These are phyloP conservation scores for Botrytis galanthina DNA, from an alignment of 2,329 filamentous ascomycete species.

Conservation along the genomic window DNA sequence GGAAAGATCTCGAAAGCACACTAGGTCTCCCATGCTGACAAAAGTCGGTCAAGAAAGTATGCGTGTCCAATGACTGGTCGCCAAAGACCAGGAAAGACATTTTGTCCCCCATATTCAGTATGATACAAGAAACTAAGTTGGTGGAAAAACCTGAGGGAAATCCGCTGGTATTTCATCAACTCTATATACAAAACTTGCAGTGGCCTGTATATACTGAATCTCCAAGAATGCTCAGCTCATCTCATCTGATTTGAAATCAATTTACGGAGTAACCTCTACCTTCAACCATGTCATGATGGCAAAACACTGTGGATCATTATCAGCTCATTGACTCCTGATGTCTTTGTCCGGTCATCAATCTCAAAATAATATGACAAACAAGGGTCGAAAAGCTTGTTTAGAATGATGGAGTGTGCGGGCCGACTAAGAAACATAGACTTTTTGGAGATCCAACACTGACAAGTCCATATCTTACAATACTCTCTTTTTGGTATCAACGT, in stretches of 20 bases:
- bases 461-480: constrained; percentile 13
- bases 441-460: background rate
- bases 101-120: constrained; percentile 33
- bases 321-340: constrained; percentile 17
- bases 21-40: constrained; percentile 47
- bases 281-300: constrained; percentile 18
- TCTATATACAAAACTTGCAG: constrained; percentile 13
- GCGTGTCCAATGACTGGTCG: constrained; percentile 68
- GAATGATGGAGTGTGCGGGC: constrained; percentile 15
- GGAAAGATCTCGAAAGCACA: constrained; percentile 58
- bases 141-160: background rate
- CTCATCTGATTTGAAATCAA: constrained; percentile 19
- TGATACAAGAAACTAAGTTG: constrained; percentile 17
- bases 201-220: background rate
- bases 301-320: constrained; percentile 16
- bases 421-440: constrained; percentile 6
- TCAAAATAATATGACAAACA: constrained; percentile 17
- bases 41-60: constrained; percentile 58
- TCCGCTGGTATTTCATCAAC: constrained; percentile 18
- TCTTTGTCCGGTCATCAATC: constrained; percentile 21
- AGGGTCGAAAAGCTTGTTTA: constrained; percentile 19
- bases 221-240: constrained; percentile 10
- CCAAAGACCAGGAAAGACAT: constrained; percentile 63
- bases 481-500: constrained; percentile 18
- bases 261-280: constrained; percentile 20